Conservation (phyloP, 2,329 filamentous ascomycete species). For the Aspergillus sp. region DNA sequence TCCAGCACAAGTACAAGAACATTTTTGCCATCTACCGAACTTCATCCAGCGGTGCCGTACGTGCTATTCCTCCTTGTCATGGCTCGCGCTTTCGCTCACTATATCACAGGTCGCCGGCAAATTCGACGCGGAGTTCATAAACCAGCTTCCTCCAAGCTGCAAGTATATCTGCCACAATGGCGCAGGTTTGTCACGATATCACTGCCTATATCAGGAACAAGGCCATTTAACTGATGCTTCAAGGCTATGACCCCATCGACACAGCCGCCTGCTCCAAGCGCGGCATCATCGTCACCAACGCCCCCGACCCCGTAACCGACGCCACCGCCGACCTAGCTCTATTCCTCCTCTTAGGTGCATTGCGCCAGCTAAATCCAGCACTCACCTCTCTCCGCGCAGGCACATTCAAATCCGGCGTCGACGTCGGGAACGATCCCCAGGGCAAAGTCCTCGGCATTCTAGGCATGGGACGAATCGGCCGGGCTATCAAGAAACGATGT, state of each 20-base stretch:
- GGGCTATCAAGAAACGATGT: not conserved
- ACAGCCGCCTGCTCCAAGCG: not conserved
- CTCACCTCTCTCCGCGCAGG: not conserved
- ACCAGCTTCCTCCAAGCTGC: not conserved
- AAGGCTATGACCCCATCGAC: not conserved
- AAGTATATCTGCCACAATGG: constrained; percentile 43
- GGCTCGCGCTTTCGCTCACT: not conserved
- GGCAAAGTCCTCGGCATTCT: not conserved
- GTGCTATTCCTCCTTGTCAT: not conserved
- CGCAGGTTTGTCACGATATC: constrained; percentile 52
- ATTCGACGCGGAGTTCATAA: constrained; percentile 1
- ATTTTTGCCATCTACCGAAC: constrained; percentile 2
- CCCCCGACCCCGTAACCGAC: not conserved
- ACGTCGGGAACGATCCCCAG: not conserved
- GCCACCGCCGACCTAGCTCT: not conserved
- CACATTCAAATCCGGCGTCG: not conserved
- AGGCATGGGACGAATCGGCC: not conserved
- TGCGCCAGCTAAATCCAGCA: not conserved
- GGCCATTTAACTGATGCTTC: not conserved
- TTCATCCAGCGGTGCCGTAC: constrained; percentile 1
- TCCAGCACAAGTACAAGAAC: not conserved
- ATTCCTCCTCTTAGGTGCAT: not conserved
- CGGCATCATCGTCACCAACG: not conserved
- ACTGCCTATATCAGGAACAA: not conserved
- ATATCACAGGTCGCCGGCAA: not conserved